Evolutionary conservation across 352 stramenopile species (phyloP).

Genomic region (Pythium coloratum): DNA sequence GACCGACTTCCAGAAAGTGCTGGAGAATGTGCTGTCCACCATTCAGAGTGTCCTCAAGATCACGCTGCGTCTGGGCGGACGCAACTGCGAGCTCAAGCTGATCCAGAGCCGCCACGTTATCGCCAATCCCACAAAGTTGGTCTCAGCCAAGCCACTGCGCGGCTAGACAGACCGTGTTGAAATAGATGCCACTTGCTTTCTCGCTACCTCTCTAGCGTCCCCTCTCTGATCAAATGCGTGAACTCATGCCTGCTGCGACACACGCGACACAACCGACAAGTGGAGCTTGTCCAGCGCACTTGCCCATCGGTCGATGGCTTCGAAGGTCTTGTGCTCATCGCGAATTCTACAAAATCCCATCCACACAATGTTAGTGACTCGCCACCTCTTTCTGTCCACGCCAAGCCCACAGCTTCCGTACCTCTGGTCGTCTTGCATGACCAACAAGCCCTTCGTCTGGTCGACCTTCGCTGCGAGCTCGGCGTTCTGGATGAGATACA

Average conservation of each 20-base stretch:
- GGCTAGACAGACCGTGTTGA: neutral
- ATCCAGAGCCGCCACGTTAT: constrained; percentile 82
- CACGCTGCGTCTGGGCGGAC: constrained; percentile 57
- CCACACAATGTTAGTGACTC: constrained; percentile 9
- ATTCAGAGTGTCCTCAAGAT: constrained; percentile 81
- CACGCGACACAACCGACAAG: constrained; percentile 40
- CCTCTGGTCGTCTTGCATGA: constrained; percentile 55
- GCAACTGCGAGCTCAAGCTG: constrained; percentile 80
- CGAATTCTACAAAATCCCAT: constrained; percentile 33
- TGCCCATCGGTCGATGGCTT: constrained; percentile 71
- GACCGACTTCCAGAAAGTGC: constrained; percentile 56
- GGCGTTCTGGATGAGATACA: constrained; percentile 91
- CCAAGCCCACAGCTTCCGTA: constrained; percentile 19
- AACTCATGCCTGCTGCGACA: constrained; percentile 21
- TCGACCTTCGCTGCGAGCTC: constrained; percentile 90
- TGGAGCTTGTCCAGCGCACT: constrained; percentile 51
- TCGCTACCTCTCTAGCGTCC: neutral
- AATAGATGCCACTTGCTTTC: constrained; percentile 17
- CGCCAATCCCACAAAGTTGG: constrained; percentile 46
- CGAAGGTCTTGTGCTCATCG: constrained; percentile 64
- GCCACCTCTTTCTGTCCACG: neutral
- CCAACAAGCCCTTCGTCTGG: constrained; percentile 66
- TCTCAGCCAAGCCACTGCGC: constrained; percentile 45
- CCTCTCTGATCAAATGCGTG: neutral
- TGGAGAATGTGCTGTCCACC: constrained; percentile 79